These are phyloP conservation scores for Collybia sordida DNA, from an alignment of 768 basidiomycete genomes.

Conservation along the genomic window DNA sequence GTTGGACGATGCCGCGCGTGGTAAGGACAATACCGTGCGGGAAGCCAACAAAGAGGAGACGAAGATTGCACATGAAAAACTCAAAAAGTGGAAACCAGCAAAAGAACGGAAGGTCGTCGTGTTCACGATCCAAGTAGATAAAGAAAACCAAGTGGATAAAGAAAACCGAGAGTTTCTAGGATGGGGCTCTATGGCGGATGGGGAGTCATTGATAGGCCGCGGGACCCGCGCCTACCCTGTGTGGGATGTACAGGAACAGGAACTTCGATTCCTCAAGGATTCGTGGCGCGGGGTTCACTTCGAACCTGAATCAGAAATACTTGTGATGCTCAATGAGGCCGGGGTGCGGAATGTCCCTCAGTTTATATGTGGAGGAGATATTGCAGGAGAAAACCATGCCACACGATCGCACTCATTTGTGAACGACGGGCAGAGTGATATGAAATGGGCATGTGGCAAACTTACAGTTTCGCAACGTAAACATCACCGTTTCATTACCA, in stretches of 20 bases:
- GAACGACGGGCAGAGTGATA: not conserved
- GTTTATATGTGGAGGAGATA: slow-evolving; percentile 25
- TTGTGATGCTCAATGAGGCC: slow-evolving; percentile 8
- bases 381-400: slow-evolving; percentile 14
- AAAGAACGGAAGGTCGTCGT: slow-evolving; percentile 8
- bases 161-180: slow-evolving; percentile 12
- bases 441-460: not conserved
- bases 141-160: no score
- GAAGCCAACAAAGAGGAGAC: slow-evolving; percentile 9
- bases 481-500: slow-evolving; percentile 18
- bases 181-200: slow-evolving; percentile 8
- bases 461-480: not conserved
- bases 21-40: slow-evolving; percentile 25
- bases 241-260: not conserved
- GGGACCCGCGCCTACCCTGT: slow-evolving; percentile 14
- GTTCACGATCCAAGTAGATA: slow-evolving; percentile 9
- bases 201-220: slow-evolving; percentile 9
- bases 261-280: slow-evolving; percentile 23
- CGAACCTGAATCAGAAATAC: slow-evolving; percentile 16
- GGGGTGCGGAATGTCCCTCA: slow-evolving; percentile 19
- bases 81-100: slow-evolving; percentile 4
- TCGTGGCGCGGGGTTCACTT: slow-evolving; percentile 16
- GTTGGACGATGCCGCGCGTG: slow-evolving; percentile 14
- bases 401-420: not conserved
- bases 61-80: slow-evolving; percentile 4